Evolutionary conservation across 148 eudicot species (phyloP).

Genomic region (Euryodendron excelsum): DNA sequence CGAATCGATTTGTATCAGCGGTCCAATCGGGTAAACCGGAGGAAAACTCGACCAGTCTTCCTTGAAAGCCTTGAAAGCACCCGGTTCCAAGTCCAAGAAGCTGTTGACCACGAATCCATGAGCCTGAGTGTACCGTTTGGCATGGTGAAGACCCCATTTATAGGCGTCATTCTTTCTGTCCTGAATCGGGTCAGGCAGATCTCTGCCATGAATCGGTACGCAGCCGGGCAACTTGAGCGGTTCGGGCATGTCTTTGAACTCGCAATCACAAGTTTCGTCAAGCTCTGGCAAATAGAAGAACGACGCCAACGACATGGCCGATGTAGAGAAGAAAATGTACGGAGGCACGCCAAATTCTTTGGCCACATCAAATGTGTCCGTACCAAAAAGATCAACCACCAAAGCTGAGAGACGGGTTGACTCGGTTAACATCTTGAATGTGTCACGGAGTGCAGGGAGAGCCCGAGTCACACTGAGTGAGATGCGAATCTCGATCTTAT

Average conservation of each 20-base stretch:
- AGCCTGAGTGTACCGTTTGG: slow-evolving; percentile 18
- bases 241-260: slow-evolving; percentile 36
- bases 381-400: slow-evolving; percentile 41
- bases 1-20: slow-evolving; percentile 20
- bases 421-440: slow-evolving; percentile 3
- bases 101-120: slow-evolving; percentile 41
- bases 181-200: slow-evolving; percentile 31
- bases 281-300: slow-evolving; percentile 23
- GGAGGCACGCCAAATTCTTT: slow-evolving; percentile 26
- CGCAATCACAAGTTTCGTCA: slow-evolving; percentile 23
- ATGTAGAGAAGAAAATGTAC: slow-evolving; percentile 30
- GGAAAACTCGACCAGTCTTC: slow-evolving; percentile 13
- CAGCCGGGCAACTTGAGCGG: slow-evolving; percentile 42
- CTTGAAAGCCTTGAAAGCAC: slow-evolving; percentile 18
- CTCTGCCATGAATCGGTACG: slow-evolving; percentile 30
- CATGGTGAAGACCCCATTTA: slow-evolving; percentile 8
- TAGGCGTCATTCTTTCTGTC: slow-evolving; percentile 28
- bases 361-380: slow-evolving; percentile 30
- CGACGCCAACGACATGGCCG: slow-evolving; percentile 20
- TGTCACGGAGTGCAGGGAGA: slow-evolving; percentile 16
- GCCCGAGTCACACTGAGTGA: slow-evolving; percentile 23
- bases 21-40: slow-evolving; percentile 37
- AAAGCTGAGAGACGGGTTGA: slow-evolving; percentile 28
- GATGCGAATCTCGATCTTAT: slow-evolving; percentile 13
- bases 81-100: slow-evolving; percentile 27